These are phyloP conservation scores for Aspergillus clavatus DNA, from an alignment of 2,329 filamentous ascomycete genomes.

Conservation along the genomic window DNA sequence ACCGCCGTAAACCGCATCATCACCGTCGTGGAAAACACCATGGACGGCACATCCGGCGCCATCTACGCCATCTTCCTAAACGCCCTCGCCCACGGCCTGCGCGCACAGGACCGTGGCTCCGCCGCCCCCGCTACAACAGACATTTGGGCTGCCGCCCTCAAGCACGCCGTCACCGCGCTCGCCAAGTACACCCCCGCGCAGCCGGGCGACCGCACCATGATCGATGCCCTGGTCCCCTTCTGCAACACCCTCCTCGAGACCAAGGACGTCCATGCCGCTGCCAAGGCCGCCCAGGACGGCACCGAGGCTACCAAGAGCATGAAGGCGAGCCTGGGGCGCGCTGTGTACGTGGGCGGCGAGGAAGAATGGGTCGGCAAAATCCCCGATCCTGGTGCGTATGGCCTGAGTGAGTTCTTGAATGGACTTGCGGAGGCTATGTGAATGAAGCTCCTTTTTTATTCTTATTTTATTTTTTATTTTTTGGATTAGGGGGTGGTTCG, in stretches of 20 bases:
- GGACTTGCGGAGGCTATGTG: conserved; percentile 61
- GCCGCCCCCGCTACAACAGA: conserved; percentile 45
- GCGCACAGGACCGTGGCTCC: conserved; percentile 47
- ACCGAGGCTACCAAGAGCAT: conserved; percentile 86
- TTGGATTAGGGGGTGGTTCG: too few species aligned
- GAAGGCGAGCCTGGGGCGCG: conserved; percentile 78
- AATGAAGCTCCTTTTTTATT: conserved; percentile 12
- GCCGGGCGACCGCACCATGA: conserved; percentile 81
- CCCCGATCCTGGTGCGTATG: conserved; percentile 68
- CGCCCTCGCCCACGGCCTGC: conserved; percentile 66
- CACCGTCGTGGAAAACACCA: conserved; percentile 60
- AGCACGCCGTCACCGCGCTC: conserved; percentile 65
- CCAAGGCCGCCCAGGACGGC: conserved; percentile 67
- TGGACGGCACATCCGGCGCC: conserved; percentile 73
- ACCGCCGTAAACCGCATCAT: conserved; percentile 58
- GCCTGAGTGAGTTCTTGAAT: conserved; percentile 78
- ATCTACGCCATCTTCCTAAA: conserved; percentile 88
- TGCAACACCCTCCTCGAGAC: conserved; percentile 64
- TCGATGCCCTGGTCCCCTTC: conserved; percentile 88
- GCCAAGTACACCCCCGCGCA: conserved; percentile 82
- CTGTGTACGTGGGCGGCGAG: conserved; percentile 73
- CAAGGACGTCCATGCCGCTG: conserved; percentile 66
- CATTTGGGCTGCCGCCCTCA: conserved; percentile 64
- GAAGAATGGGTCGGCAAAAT: conserved; percentile 63
- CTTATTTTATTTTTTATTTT: too few species aligned